These are phyloP conservation scores for Sclerotinia subarctica DNA, from an alignment of 2,329 filamentous ascomycete species.

Conservation along the genomic window DNA sequence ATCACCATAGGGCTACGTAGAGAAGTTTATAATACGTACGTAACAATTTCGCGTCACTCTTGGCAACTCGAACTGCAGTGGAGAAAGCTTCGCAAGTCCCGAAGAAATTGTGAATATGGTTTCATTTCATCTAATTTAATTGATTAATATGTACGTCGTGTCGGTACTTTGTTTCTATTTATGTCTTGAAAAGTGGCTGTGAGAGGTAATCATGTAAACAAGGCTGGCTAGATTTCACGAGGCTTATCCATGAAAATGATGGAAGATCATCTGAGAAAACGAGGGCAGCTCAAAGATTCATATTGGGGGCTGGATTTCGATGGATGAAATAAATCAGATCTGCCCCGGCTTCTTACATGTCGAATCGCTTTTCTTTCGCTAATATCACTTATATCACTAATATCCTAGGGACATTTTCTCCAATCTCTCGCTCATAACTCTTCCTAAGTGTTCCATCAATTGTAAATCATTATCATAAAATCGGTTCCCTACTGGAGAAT, in stretches of 20 bases:
- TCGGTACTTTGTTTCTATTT: constrained; percentile 13
- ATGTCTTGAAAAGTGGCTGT: constrained; percentile 8
- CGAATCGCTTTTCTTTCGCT: too few relatives aligned
- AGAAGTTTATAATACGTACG: not conserved
- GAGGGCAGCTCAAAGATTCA: too few relatives aligned
- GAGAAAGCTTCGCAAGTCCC: not conserved
- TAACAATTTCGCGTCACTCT: constrained; percentile 16
- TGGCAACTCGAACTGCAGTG: constrained; percentile 6
- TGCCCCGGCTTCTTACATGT: not conserved
- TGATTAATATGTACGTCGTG: not conserved
- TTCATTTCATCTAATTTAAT: not conserved
- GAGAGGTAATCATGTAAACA: not conserved
- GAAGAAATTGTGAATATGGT: not conserved
- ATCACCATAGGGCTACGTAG: not conserved
- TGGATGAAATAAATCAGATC: too few relatives aligned
- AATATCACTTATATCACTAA: not conserved
- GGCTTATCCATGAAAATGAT: not conserved
- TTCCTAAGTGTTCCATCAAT: not conserved
- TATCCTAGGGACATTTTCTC: not conserved
- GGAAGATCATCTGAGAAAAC: not conserved
- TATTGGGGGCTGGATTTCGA: too few relatives aligned
- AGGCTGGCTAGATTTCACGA: not conserved
- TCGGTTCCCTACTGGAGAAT: not conserved
- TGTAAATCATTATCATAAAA: not conserved
- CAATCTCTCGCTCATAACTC: not conserved